Base-by-base conservation (phyloP, 2,329 filamentous ascomycete species). In the Colletotrichum sp. region DNA sequence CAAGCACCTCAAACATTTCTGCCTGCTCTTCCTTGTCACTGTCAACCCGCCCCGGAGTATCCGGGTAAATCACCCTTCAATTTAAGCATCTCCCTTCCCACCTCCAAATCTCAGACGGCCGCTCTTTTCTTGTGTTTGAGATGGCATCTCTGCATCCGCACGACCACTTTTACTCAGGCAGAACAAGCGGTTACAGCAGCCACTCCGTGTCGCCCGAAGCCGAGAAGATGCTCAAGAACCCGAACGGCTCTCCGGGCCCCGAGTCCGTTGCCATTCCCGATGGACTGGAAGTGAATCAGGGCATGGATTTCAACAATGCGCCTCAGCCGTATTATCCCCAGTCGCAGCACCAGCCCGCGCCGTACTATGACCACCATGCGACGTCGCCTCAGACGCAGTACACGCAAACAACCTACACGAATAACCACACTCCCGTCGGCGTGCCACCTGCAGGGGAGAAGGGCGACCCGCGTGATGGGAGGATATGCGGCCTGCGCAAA, bases 211-310 rank as follows among this genome's bases (percentile, higher is more conserved):
- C 73, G 3, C 73, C 69, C 26, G 69, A 75, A 21, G 56, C 69
- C 63, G 73, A 75, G 5, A 75, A 75, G 58, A 75, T 75, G 73
- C 73, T 73, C 56, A 75, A 64, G 21, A 34, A 75, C 14, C 63
- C 69, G 34, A 32, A 73, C 28, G 69, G 73, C 7, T 18, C 32
- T 2, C 43, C 63, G 9, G 69, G 73, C 10, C 69, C 69, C 56
- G 69, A 75, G 18, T 58, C 63, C n/a, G 56, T 55, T 10, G 69
- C 73, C 28, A 73, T 75, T 8, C 73, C 73, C 21, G 73, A 75
- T 5, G 73, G 73, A 3, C 7, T 75, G 24, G 73, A 75, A 32
- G 63, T 75, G 16, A 68, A 75, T 30, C 38, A 34, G 1, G 73
- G 69, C 18, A n/a, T 9, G 10, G 18, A 64, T 26, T 75, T 62